Conservation (phyloP, 1,284 basidiomycete genomes). For the Papiliotrema laurentii region DNA sequence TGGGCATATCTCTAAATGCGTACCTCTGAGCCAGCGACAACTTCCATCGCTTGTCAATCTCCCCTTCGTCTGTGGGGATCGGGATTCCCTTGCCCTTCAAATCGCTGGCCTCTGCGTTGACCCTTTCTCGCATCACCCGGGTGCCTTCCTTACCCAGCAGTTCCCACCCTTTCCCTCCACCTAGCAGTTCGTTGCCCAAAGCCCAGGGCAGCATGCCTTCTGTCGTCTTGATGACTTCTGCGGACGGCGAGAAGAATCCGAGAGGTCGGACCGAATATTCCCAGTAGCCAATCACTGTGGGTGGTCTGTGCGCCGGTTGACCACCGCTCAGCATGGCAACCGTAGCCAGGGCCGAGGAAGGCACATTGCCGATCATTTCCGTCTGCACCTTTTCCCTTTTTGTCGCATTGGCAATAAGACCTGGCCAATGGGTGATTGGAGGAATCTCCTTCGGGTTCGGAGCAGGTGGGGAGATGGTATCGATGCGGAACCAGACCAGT, state of each 20-base stretch:
- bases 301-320: background rate
- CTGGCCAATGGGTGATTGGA: constrained; percentile 42
- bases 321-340: background rate
- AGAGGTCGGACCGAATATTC: constrained; percentile 34
- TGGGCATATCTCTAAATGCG: constrained; percentile 24
- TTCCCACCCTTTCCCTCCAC: constrained; percentile 27
- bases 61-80: constrained; percentile 5
- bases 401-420: constrained; percentile 17
- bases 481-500: constrained; percentile 34
- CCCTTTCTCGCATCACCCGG: constrained; percentile 22
- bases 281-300: background rate
- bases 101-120: constrained; percentile 17
- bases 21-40: constrained; percentile 26
- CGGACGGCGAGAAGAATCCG: constrained; percentile 26
- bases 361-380: background rate
- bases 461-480: constrained; percentile 20
- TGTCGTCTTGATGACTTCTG: constrained; percentile 17
- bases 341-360: background rate
- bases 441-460: constrained; percentile 6
- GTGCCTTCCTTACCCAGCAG: constrained; percentile 21
- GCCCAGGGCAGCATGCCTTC: constrained; percentile 34
- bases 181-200: constrained; percentile 25
- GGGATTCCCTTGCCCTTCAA: constrained; percentile 6
- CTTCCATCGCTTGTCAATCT: constrained; percentile 25
- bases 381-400: constrained; percentile 6